Base-by-base conservation (phyloP, 495 filamentous ascomycete species). In the Choiromyces venosus region DNA sequence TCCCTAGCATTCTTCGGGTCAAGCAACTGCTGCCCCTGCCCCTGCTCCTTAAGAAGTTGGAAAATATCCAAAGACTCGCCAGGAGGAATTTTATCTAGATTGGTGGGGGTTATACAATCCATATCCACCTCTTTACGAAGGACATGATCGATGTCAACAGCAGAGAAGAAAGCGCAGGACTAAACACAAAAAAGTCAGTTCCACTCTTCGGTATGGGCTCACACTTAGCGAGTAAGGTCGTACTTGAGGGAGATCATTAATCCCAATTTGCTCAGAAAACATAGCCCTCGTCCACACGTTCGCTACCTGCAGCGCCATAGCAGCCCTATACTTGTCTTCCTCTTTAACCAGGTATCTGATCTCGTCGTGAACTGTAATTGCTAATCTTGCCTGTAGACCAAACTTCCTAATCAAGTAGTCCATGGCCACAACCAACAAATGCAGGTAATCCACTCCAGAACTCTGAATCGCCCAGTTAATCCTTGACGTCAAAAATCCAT, bases 391-490 rank as follows among this genome's bases (percentile, higher is more conserved):
- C 64, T 88, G 80, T 56, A 99, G 86, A 81, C 93, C 93, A 84
- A 91, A 98, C 29, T 88, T 90, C n/a, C 92, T 87, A 71, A 89
- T 90, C 9, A 99, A 87, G 81, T 96, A 95, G 81, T 98, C 94
- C 95, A 99, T 99, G 37, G 88, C 86, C 25, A 97, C 88, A 72
- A 99, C 92, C 35, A 99, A 84, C 14, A 99, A 90, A 78, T 99
- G 95, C 16, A 99, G 88, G 83, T 99, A 99, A 83, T 99, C 95
- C 18, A 98, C 95, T 39, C 95, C 95, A 10, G 92, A 95, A 3
- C 93, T 97, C 78, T 99, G 95, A 75, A 99, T 97, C 29, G 95
- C 95, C 95, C 95, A 99, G 81, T 99, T 99, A 84, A 99, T 97
- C 25, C 95, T 89, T 42, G 91, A 95, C 3, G 96, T 96, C 85